Percentiles rank a stretch among this genome's conserved stretches.
These are phyloP conservation scores for Apodospora peruviana DNA, from an alignment of 495 filamentous ascomycete species.

Conservation along the genomic window DNA sequence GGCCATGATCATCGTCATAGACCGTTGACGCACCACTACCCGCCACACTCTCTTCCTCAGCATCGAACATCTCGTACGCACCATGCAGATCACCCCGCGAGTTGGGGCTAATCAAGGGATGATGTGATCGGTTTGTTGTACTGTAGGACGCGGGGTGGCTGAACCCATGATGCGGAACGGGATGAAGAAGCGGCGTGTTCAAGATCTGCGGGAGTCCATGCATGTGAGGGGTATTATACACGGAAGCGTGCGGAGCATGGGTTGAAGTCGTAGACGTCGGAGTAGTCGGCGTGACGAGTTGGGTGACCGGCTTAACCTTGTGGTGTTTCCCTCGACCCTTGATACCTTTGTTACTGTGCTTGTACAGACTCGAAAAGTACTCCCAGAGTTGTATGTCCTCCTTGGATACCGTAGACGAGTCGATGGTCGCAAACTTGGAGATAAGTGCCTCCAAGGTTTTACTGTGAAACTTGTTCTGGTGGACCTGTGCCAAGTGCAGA, in stretches of 20 bases:
- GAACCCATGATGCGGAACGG: constrained; percentile 14
- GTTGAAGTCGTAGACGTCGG: constrained; percentile 5
- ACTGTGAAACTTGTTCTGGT: constrained; percentile 90
- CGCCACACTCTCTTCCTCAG: constrained; percentile 36
- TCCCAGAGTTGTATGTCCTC: constrained; percentile 77
- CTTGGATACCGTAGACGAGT: constrained; percentile 55
- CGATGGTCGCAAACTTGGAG: constrained; percentile 62
- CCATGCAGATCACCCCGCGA: constrained; percentile 16
- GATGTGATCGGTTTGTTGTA: constrained; percentile 16
- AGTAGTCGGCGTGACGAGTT: too few species aligned
- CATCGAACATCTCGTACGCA: constrained; percentile 41
- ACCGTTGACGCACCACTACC: constrained; percentile 29
- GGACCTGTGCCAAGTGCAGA: constrained; percentile 52
- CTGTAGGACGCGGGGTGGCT: constrained; percentile 23
- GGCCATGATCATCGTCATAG: constrained; percentile 38
- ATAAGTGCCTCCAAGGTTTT: constrained; percentile 68
- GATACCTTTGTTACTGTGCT: constrained; percentile 96
- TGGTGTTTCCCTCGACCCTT: constrained; percentile 90
- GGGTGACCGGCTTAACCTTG: constrained; percentile 34
- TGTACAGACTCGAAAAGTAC: constrained; percentile 83
- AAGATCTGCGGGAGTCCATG: constrained; percentile 1
- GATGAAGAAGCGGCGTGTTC: constrained; percentile 12
- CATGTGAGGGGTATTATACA: constrained; percentile 17
- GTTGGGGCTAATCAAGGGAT: constrained; percentile 5
- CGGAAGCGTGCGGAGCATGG: constrained; percentile 3